Base-by-base conservation (phyloP, 306 rosid genomes). In the Cucurbita maxima region DNA sequence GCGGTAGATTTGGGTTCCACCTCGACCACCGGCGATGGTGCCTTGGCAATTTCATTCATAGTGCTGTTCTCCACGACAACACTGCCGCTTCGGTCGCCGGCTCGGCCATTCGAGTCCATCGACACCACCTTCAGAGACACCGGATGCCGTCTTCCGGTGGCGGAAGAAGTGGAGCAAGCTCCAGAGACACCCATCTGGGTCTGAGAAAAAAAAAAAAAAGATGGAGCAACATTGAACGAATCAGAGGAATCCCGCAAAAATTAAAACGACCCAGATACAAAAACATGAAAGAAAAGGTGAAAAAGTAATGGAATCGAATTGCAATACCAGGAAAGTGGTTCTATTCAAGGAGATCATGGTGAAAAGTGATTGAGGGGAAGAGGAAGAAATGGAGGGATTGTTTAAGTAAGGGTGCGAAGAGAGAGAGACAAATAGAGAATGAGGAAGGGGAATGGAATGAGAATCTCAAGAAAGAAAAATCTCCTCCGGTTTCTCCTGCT, bases 51-150 rank as follows among this genome's bases (percentile, higher is more conserved):
- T 47, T 83, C 96, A 67, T 86, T 77, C 81, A 74, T 44, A 18
- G 81, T 72, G 37, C 76, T 82, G 62, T 85, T 59, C 50, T 55
- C 98, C 86, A 86, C 82, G 77, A 82, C 70, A 45, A 83, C 81
- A 82, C 86, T 82, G 45, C 78, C 87, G 77, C 77, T 91, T 70
- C 87, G 60, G 6, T 91, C 99, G 5, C 85, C 78, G 4, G 84
- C 53, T 69, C 76, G 57, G 72, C 78, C 79, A 69, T 85, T 86
- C 10, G 89, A 76, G 81, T 78, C 79, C 73, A 78, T 57, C 22
- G 86, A 86, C 75, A 81, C 77, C 60, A 93, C 87, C 66, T 78
- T 87, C 45, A 76, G 53, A 77, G 79, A 74, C 19, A 56, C 79
- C 30, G 84, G 54, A 20, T 20, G 58, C 47, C 83, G 83, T 73